These are phyloP conservation scores for Allodekkera sacchari DNA, from an alignment of 805 yeast species.

Conservation along the genomic window DNA sequence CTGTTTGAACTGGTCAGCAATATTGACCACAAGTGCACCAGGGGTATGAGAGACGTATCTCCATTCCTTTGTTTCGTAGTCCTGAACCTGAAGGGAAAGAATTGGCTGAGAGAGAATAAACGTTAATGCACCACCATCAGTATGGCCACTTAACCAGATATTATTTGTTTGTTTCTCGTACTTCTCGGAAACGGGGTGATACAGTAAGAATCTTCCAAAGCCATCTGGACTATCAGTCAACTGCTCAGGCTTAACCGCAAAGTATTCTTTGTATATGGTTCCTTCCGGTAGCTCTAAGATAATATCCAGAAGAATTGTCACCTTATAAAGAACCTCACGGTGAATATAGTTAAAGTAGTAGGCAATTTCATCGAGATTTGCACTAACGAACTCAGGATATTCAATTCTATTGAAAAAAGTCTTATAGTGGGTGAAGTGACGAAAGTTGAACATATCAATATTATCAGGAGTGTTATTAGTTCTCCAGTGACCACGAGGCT, in stretches of 20 bases:
- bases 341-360: conserved; percentile 33
- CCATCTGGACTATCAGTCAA: conserved; percentile 27
- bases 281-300: conserved; percentile 42
- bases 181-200: conserved; percentile 26
- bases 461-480: conserved; percentile 34
- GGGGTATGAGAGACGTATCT: conserved; percentile 32
- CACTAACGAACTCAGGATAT: conserved; percentile 33
- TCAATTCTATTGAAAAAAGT: conserved; percentile 20
- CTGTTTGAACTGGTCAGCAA: conserved; percentile 34
- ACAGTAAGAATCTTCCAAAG: conserved; percentile 30
- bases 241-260: conserved; percentile 15
- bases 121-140: conserved; percentile 34
- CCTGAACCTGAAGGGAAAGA: conserved; percentile 31
- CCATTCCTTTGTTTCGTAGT: conserved; percentile 30
- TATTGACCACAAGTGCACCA: conserved; percentile 30
- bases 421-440: conserved; percentile 30
- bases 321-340: conserved; percentile 26
- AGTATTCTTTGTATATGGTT: conserved; percentile 28
- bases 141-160: conserved; percentile 41
- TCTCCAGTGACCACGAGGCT: conserved; percentile 41
- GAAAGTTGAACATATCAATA: conserved; percentile 35
- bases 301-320: conserved; percentile 34
- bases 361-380: conserved; percentile 32
- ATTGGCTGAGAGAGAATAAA: conserved; percentile 35
- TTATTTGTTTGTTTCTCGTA: conserved; percentile 26